These are phyloP conservation scores for Lentinus tigrinus DNA, from an alignment of 768 basidiomycete species.

Conservation along the genomic window DNA sequence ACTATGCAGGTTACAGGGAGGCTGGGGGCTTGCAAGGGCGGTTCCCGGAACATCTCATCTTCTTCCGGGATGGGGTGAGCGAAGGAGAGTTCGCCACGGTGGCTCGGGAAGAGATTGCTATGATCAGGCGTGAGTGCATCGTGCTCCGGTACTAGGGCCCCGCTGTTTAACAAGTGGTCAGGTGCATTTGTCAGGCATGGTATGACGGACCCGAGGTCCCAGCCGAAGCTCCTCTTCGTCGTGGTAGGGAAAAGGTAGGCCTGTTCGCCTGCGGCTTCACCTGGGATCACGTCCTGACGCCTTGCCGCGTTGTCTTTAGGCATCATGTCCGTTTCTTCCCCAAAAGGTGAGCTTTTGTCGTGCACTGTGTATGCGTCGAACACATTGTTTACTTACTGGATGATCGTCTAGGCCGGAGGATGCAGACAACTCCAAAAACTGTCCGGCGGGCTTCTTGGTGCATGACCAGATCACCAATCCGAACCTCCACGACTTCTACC, in stretches of 20 bases:
- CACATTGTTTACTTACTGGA: not conserved
- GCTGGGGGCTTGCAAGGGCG: not conserved
- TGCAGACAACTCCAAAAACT: conserved; percentile 47
- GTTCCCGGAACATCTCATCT: conserved; percentile 22
- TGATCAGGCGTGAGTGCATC: conserved; percentile 39
- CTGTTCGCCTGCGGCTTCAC: not conserved
- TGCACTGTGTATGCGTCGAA: not conserved
- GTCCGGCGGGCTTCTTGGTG: conserved; percentile 50
- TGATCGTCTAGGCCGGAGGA: not conserved
- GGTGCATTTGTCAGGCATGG: conserved; percentile 26
- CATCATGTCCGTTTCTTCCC: conserved; percentile 58
- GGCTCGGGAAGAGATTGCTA: conserved; percentile 41
- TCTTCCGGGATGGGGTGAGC: conserved; percentile 46
- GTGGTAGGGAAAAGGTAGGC: conserved; percentile 56
- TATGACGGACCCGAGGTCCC: not conserved
- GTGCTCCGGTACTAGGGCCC: not conserved
- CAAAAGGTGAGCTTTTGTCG: not conserved
- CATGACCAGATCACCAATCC: conserved; percentile 47
- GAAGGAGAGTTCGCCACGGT: conserved; percentile 49
- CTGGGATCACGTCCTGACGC: no score
- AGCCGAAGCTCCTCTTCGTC: conserved; percentile 50
- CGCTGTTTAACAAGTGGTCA: not conserved
- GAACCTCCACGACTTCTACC: conserved; percentile 47
- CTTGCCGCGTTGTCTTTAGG: conserved; percentile 29
- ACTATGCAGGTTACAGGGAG: not conserved